These are phyloP conservation scores for Phytophthora foliorum DNA, from an alignment of 352 stramenopile species.

Conservation along the genomic window DNA sequence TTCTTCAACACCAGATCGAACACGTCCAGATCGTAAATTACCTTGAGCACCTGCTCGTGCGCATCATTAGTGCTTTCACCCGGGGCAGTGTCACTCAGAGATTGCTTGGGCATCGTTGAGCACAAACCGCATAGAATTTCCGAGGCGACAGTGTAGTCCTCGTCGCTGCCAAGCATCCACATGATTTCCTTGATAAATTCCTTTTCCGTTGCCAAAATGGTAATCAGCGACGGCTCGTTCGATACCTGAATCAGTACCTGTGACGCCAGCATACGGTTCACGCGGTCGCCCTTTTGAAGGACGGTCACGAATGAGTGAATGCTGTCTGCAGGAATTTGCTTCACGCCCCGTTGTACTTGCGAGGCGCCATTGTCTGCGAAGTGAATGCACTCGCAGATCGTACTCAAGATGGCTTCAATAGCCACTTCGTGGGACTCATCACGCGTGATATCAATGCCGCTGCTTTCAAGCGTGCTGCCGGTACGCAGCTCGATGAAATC, in stretches of 20 bases:
- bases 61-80: conserved; percentile 28
- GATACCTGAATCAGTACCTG: conserved; percentile 76
- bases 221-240: conserved; percentile 67
- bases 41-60: conserved; percentile 59
- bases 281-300: conserved; percentile 63
- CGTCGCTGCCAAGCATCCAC: conserved; percentile 77
- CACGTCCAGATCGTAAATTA: conserved; percentile 69
- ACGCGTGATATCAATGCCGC: conserved; percentile 24
- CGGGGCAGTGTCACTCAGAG: conserved; percentile 17
- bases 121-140: conserved; percentile 80
- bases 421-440: conserved; percentile 74
- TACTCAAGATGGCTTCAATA: conserved; percentile 80
- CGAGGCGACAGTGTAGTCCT: conserved; percentile 76
- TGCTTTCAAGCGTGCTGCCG: conserved; percentile 32
- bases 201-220: conserved; percentile 56
- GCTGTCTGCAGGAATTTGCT: conserved; percentile 61
- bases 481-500: conserved; percentile 66
- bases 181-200: conserved; percentile 79
- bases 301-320: conserved; percentile 75
- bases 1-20: conserved; percentile 77
- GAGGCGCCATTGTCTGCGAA: conserved; percentile 52
- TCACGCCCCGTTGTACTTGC: conserved; percentile 45
- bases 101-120: conserved; percentile 52
- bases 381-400: conserved; percentile 80
- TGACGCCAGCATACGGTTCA: conserved; percentile 77